A percentile compares a stretch with the other conserved stretches of the same genome.
These are phyloP conservation scores for Primulina huaijiensis DNA, from an alignment of 257 asterid species.

Conservation along the genomic window DNA sequence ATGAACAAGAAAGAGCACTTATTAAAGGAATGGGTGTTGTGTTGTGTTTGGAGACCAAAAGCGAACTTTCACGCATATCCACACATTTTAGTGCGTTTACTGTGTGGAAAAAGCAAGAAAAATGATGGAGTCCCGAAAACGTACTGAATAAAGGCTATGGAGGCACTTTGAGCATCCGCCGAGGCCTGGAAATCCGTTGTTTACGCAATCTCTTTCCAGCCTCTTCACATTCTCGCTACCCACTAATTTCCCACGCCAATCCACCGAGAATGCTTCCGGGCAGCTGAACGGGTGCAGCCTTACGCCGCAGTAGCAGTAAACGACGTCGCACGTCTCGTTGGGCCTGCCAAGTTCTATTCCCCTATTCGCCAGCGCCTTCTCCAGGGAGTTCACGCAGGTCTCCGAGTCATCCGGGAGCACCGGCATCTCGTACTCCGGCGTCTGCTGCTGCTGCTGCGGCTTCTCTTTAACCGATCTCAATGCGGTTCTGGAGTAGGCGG, in stretches of 20 bases:
- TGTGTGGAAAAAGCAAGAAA: not conserved
- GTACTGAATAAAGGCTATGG: constrained; percentile 50
- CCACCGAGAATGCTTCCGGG: constrained; percentile 60
- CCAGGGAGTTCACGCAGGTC: constrained; percentile 73
- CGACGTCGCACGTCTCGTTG: constrained; percentile 75
- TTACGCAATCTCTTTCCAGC: constrained; percentile 64
- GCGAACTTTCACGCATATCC: constrained; percentile 27
- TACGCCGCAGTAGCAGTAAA: constrained; percentile 83
- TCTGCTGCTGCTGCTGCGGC: constrained; percentile 28
- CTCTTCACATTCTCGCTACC: constrained; percentile 57
- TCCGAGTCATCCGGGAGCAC: constrained; percentile 88
- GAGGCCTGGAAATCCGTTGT: constrained; percentile 38
- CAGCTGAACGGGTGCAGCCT: constrained; percentile 76
- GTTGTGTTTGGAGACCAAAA: constrained; percentile 13
- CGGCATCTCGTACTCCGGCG: constrained; percentile 73
- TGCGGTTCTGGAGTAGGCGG: constrained; percentile 77
- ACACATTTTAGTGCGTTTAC: constrained; percentile 3
- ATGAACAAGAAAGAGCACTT: no score
- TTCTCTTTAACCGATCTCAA: constrained; percentile 34
- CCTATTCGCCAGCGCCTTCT: constrained; percentile 58
- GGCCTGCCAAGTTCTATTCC: constrained; percentile 55
- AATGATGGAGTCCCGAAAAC: not conserved
- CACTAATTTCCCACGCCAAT: constrained; percentile 50
- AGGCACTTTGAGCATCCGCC: constrained; percentile 81
- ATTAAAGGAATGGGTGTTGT: no score